Evolutionary conservation across 73 alveolate species (phyloP).

Genomic region (Paramecium biaurelia): DNA sequence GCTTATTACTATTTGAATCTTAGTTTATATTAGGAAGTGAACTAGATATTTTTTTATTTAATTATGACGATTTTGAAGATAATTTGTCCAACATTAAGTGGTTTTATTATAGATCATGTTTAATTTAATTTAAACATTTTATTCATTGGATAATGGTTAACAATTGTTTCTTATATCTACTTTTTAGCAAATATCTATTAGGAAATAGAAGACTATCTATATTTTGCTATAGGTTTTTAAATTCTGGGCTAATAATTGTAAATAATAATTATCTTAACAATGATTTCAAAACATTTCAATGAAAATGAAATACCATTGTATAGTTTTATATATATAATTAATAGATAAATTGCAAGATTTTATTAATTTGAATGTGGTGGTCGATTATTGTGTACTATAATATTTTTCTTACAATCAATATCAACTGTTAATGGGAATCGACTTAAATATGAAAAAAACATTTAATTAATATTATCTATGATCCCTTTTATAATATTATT

Average conservation of each 20-base stretch:
- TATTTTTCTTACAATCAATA: background rate
- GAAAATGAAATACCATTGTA: background rate
- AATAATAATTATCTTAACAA: background rate
- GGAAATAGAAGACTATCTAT: background rate
- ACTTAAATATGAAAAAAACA: background rate
- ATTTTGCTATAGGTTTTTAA: constrained; percentile 36
- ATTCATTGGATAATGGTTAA: background rate
- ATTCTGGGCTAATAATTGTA: background rate
- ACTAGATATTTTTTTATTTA: background rate
- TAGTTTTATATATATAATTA: background rate
- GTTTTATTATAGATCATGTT: constrained; percentile 19
- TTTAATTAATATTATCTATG: background rate
- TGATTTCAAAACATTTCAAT: background rate
- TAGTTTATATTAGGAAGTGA: background rate
- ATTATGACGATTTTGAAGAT: background rate
- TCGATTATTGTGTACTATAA: background rate
- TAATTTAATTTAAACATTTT: background rate
- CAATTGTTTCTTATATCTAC: background rate
- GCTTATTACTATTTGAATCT: background rate
- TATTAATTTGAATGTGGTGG: background rate
- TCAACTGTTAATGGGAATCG: background rate
- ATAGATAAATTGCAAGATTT: background rate
- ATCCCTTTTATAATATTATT: background rate
- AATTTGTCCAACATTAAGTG: constrained; percentile 14
- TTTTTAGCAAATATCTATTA: background rate